phyloP scores from a whole-genome alignment of 2,329 filamentous ascomycete genomes.

The Grosmannia penicillata region DNA sequence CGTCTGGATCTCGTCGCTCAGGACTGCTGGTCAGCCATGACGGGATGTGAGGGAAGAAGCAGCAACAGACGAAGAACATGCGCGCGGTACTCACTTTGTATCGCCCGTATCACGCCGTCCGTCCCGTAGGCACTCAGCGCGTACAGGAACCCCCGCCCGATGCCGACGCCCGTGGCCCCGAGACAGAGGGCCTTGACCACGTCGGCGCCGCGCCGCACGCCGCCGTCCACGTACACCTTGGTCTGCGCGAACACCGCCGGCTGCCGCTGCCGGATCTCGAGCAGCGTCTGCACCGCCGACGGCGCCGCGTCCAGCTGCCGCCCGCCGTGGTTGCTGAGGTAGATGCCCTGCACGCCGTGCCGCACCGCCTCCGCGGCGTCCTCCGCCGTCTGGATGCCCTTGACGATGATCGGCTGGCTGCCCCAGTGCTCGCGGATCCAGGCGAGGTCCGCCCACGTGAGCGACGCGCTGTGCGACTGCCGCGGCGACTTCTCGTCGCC shows the following conservation, averaged over 20 bases:
- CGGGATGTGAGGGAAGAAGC: background rate
- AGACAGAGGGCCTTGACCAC: conserved; percentile 31
- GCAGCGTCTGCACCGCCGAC: conserved; percentile 25
- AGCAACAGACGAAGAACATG: no score
- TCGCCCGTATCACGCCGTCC: conserved; percentile 23
- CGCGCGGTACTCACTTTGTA: conserved; percentile 9
- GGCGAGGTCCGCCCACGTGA: conserved; percentile 40
- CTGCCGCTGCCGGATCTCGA: conserved; percentile 27
- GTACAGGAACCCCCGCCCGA: conserved; percentile 39
- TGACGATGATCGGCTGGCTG: conserved; percentile 24
- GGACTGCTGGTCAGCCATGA: conserved; percentile 1
- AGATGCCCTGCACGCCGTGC: conserved; percentile 26
- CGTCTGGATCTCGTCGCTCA: conserved; percentile 8
- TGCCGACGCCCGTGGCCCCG: conserved; percentile 29
- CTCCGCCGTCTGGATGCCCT: conserved; percentile 18
- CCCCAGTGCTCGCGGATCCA: conserved; percentile 44
- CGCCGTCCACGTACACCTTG: conserved; percentile 33
- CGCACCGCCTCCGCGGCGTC: conserved; percentile 22
- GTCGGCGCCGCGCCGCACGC: conserved; percentile 29
- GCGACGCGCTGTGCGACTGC: background rate
- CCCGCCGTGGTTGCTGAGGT: conserved; percentile 36
- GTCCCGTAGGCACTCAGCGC: conserved; percentile 25
- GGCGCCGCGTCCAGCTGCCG: conserved; percentile 32
- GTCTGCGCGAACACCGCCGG: conserved; percentile 26
- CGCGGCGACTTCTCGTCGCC: conserved; percentile 1